phyloP scores from a whole-genome alignment of 2,329 filamentous ascomycete species.

The Aspergillus sp. region DNA sequence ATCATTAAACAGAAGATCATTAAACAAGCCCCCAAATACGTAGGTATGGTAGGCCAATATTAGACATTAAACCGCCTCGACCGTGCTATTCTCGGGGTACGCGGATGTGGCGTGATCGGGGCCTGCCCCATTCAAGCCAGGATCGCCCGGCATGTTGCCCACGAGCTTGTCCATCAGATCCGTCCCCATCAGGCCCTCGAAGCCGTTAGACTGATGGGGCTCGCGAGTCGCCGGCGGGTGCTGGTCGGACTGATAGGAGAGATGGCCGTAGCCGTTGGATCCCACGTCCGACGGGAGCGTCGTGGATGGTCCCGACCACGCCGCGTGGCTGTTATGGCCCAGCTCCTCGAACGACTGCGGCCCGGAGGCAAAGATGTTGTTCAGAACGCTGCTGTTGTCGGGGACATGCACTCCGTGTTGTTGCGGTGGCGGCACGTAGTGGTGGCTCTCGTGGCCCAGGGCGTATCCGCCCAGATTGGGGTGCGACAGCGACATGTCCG shows the following conservation, averaged over 20 bases:
- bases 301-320: slow-evolving; percentile 30
- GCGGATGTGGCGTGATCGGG: slow-evolving; percentile 29
- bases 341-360: slow-evolving; percentile 36
- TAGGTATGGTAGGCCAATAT: not conserved
- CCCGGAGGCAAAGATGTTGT: slow-evolving; percentile 29
- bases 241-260: slow-evolving; percentile 32
- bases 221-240: slow-evolving; percentile 31
- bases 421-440: slow-evolving; percentile 34
- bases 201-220: slow-evolving; percentile 28
- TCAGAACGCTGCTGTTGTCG: slow-evolving; percentile 31
- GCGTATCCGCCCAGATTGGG: slow-evolving; percentile 27
- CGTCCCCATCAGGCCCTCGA: slow-evolving; percentile 31
- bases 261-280: slow-evolving; percentile 29
- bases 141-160: slow-evolving; percentile 31
- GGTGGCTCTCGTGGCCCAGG: slow-evolving; percentile 32
- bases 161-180: slow-evolving; percentile 39
- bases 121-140: slow-evolving; percentile 33
- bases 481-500: slow-evolving; percentile 34
- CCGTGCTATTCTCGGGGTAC: slow-evolving; percentile 30
- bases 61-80: slow-evolving; percentile 28
- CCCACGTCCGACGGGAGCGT: slow-evolving; percentile 31
- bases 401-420: slow-evolving; percentile 27
- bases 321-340: slow-evolving; percentile 24
- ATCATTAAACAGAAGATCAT: slow-evolving; percentile 2
- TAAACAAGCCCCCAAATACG: not conserved